These are phyloP conservation scores for Veloporphyrellus conicus DNA, from an alignment of 1,284 basidiomycete genomes.

Conservation along the genomic window DNA sequence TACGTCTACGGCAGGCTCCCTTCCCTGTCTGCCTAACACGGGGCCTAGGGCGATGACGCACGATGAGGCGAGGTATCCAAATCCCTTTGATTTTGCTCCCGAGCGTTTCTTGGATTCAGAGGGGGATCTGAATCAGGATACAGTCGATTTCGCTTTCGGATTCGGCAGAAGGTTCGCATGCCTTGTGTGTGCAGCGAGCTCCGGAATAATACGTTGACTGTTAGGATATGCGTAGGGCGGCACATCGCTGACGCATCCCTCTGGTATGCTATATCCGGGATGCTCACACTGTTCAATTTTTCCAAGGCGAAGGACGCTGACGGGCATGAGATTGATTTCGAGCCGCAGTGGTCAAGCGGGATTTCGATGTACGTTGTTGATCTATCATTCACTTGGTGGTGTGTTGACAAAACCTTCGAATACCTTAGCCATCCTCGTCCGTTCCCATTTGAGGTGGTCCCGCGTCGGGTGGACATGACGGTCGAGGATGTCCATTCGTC, in stretches of 20 bases:
- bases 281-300: slow-evolving; percentile 23
- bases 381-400: background rate
- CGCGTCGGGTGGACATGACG: slow-evolving; percentile 5
- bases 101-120: slow-evolving; percentile 24
- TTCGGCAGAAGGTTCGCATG: slow-evolving; percentile 24
- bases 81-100: slow-evolving; percentile 27
- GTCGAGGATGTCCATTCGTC: slow-evolving; percentile 5
- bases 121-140: slow-evolving; percentile 18
- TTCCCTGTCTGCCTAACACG: background rate
- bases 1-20: slow-evolving; percentile 4
- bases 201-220: background rate
- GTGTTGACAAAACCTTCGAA: background rate
- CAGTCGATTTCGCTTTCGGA: slow-evolving; percentile 19
- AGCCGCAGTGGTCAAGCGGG: slow-evolving; percentile 19
- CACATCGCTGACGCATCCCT: slow-evolving; percentile 25
- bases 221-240: slow-evolving; percentile 28
- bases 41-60: slow-evolving; percentile 26
- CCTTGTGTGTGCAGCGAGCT: background rate
- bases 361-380: slow-evolving; percentile 12
- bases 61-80: slow-evolving; percentile 22
- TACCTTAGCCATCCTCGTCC: slow-evolving; percentile 12
- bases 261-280: slow-evolving; percentile 22
- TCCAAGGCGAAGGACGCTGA: slow-evolving; percentile 14
- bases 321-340: slow-evolving; percentile 16
- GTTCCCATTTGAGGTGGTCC: slow-evolving; percentile 17